These are phyloP conservation scores for Globisporangium radiosum DNA, from an alignment of 352 stramenopile species.

Conservation along the genomic window DNA sequence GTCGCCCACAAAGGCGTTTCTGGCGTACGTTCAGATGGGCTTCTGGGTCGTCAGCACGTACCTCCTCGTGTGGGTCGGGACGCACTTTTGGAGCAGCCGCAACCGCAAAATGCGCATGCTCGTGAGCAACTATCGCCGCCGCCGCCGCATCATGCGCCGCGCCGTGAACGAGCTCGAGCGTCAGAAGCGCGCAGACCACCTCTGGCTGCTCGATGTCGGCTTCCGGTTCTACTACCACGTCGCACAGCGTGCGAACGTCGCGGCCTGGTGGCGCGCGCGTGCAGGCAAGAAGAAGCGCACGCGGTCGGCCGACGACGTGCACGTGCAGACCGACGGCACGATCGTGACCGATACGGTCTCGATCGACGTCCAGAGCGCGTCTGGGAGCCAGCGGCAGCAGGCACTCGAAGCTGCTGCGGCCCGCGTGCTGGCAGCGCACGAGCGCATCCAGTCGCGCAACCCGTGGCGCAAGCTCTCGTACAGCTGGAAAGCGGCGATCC, in stretches of 20 bases:
- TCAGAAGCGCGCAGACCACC: constrained; percentile 56
- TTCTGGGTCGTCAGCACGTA: constrained; percentile 60
- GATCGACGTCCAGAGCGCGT: constrained; percentile 19
- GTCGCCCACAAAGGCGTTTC: constrained; percentile 57
- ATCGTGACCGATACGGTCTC: constrained; percentile 18
- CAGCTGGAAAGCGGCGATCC: constrained; percentile 32
- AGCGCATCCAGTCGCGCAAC: constrained; percentile 30
- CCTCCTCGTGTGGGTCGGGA: constrained; percentile 58
- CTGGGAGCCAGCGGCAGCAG: constrained; percentile 3
- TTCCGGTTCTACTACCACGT: constrained; percentile 70
- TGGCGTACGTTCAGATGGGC: constrained; percentile 62
- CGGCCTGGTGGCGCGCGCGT: constrained; percentile 8
- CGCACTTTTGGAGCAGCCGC: constrained; percentile 75
- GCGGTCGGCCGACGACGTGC: constrained; percentile 5
- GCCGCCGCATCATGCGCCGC: constrained; percentile 42
- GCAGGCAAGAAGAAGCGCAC: not conserved
- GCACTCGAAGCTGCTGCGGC: constrained; percentile 4
- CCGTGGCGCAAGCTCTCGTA: constrained; percentile 49
- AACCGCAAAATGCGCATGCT: constrained; percentile 72
- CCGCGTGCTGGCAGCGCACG: constrained; percentile 30
- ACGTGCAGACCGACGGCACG: constrained; percentile 8
- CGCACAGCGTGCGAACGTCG: constrained; percentile 34
- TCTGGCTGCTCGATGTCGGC: constrained; percentile 71
- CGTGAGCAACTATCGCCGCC: constrained; percentile 71
- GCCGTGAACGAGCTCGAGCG: constrained; percentile 41